These are phyloP conservation scores for Dipsacomyces acuminosporus DNA, from an alignment of 371 early-diverging fungal genomes.

Conservation along the genomic window DNA sequence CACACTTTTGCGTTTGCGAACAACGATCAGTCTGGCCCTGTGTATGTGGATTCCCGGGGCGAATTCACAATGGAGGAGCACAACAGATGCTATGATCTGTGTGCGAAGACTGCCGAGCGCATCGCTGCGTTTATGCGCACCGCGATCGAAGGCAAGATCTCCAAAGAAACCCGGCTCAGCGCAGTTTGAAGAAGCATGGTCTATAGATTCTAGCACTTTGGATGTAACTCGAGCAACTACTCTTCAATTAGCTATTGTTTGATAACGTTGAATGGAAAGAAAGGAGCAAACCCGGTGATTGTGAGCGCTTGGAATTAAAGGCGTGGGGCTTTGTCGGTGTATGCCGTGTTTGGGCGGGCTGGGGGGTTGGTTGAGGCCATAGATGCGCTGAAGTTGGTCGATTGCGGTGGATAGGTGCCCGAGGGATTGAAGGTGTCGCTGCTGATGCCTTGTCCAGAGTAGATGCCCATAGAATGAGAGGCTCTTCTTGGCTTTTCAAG, in stretches of 20 bases:
- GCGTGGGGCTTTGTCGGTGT: too few relatives aligned
- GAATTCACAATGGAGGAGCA: slow-evolving; percentile 37
- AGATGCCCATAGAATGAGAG: slow-evolving; percentile 8
- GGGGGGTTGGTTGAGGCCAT: too few relatives aligned
- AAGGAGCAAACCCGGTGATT: too few relatives aligned
- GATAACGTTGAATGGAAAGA: too few relatives aligned
- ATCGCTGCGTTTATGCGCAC: slow-evolving; percentile 42
- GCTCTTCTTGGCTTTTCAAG: slow-evolving; percentile 3
- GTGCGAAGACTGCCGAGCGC: slow-evolving; percentile 18
- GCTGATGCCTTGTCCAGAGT: slow-evolving; percentile 15
- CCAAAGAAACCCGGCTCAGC: slow-evolving; percentile 13
- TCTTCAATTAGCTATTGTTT: too few relatives aligned
- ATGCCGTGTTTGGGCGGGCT: too few relatives aligned
- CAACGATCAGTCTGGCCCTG: slow-evolving; percentile 9
- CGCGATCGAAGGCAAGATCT: slow-evolving; percentile 31
- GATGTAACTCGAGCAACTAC: too few relatives aligned
- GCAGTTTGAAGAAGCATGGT: too few relatives aligned
- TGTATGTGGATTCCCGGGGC: slow-evolving; percentile 46
- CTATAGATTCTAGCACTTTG: too few relatives aligned
- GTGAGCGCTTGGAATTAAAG: too few relatives aligned
- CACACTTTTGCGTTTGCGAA: slow-evolving; percentile 85
- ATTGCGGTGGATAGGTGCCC: slow-evolving; percentile 1
- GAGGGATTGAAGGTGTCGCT: slow-evolving; percentile 17
- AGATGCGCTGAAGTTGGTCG: background rate
- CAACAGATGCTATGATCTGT: slow-evolving; percentile 27